Percentiles rank a stretch among this genome's conserved stretches.
These are phyloP conservation scores for Aspergillus cejpii DNA, from an alignment of 2,329 filamentous ascomycete genomes.

Conservation along the genomic window DNA sequence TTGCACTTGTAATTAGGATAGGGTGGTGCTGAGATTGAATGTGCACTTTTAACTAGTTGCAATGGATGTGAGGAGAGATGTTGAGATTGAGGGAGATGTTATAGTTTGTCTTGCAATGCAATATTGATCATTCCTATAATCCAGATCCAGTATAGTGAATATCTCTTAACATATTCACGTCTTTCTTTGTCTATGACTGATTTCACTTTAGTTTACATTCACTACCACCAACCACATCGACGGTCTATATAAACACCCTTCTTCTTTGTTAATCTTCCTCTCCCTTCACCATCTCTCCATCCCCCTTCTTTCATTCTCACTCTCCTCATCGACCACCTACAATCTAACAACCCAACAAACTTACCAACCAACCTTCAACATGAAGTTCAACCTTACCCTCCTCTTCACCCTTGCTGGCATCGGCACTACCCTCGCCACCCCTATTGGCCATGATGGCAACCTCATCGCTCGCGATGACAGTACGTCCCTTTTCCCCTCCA, in stretches of 20 bases:
- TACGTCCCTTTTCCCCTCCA: not conserved
- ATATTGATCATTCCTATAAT: too few relatives aligned
- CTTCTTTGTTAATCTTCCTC: not conserved
- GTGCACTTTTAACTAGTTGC: too few relatives aligned
- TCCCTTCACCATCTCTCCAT: not conserved
- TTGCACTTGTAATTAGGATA: conserved; percentile 1
- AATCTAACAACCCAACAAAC: too few relatives aligned
- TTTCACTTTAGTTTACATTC: too few relatives aligned
- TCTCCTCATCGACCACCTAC: too few relatives aligned
- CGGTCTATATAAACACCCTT: not conserved
- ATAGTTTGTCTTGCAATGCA: too few relatives aligned
- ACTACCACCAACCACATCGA: not conserved
- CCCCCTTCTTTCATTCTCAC: not conserved
- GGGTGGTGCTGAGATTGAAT: not conserved
- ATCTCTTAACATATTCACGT: too few relatives aligned
- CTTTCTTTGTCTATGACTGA: too few relatives aligned
- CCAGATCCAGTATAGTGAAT: too few relatives aligned
- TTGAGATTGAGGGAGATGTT: too few relatives aligned
- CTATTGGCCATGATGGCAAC: not conserved
- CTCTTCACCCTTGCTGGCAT: not conserved
- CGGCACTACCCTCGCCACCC: not conserved
- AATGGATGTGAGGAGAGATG: too few relatives aligned
- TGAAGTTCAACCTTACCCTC: not conserved
- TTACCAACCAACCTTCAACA: not conserved
- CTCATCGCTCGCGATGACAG: not conserved